Percentiles rank a stretch among this genome's conserved stretches.
Evolutionary conservation across 2,329 filamentous ascomycete genomes (phyloP).

Genomic region (Penicillium paneum): DNA sequence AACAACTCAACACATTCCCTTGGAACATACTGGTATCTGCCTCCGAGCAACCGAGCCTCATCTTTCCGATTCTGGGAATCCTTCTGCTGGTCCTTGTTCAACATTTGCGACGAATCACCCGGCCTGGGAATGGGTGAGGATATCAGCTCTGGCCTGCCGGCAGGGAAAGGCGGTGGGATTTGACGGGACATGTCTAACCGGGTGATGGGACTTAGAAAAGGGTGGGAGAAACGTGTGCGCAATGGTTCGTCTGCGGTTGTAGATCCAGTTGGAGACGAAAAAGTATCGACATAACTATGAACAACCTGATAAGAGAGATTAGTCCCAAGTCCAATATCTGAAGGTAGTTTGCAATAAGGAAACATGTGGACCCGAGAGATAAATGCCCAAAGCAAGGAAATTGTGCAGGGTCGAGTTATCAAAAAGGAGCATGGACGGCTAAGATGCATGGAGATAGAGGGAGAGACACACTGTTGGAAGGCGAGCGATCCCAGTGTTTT

Average conservation of each 20-base stretch:
- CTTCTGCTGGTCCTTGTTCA: constrained; percentile 7
- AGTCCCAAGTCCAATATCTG: constrained; percentile 1
- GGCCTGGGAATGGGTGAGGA: constrained; percentile 1
- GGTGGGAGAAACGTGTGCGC: constrained; percentile 8
- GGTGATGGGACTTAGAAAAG: constrained; percentile 10
- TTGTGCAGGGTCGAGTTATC: not conserved
- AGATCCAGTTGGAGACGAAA: constrained; percentile 9
- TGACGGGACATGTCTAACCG: constrained; percentile 15
- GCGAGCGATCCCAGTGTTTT: not conserved
- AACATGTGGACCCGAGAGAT: not conserved
- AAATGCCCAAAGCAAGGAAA: not conserved
- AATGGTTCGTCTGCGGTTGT: constrained; percentile 13
- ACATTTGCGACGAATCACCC: constrained; percentile 18
- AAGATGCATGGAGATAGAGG: constrained; percentile 1
- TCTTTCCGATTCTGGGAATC: constrained; percentile 15
- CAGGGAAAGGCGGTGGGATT: not conserved
- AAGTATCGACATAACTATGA: constrained; percentile 22
- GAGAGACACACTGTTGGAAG: constrained; percentile 13
- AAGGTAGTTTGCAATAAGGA: not conserved
- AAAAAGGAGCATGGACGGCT: not conserved
- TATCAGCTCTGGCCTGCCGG: constrained; percentile 15
- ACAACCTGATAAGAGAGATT: constrained; percentile 5
- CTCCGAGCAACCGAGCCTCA: constrained; percentile 22
- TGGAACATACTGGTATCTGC: constrained; percentile 12
- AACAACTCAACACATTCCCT: not conserved